Evolutionary conservation across 2,329 filamentous ascomycete genomes (phyloP), one percentile per base, ranked within the genome.

Genomic region (Paecilomyces dactylethromorphus): DNA sequence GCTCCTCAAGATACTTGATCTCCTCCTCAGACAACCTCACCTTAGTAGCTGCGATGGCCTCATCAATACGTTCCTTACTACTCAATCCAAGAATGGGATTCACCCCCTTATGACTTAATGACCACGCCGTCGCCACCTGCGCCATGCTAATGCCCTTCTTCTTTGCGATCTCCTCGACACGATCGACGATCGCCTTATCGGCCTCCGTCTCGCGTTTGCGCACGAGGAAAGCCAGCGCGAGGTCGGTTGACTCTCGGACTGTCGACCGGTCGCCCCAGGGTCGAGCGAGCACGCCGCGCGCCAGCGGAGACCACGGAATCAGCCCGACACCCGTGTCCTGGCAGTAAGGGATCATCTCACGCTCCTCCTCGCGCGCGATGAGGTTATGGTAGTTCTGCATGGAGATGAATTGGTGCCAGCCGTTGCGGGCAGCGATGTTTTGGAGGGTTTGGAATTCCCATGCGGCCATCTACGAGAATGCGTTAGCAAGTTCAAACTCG

Each of bases 91-190:
- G 75, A 59, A 89, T 88, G 1, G 85, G 85, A 63, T 79, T 83
- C 24, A 78, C 71, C 5, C 81, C 79, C 52, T 80, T 76, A 62
- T 78, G 76, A 62, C 79, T 77, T 63, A 83, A 74, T 58, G 81
- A 79, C 87, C 87, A 90, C 2, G 85, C 85, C 57, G 87, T 78
- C 1, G 84, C 81, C 21, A 90, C 82, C 58, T 87, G 82, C 52
- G 83, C 82, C 81, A 89, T 89, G 62, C 79, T 83, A 68, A 82
- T 78, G 0, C 77, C 79, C 64, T 80, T 79, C 72, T 84, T 84
- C 62, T 78, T 75, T 0, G 85, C 83, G 13, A 87, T 63, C 68
- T 87, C 81, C 69, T 86, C 79, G 1, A 86, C 82, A 0, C 82
- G 76, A 35, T 73, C 71, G 54, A 85, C 78, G 59, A 83, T 86